Percentiles rank a stretch among this genome's conserved stretches.
Evolutionary conservation across 768 basidiomycete genomes (phyloP).

Genomic region (Leccinum variicolor): DNA sequence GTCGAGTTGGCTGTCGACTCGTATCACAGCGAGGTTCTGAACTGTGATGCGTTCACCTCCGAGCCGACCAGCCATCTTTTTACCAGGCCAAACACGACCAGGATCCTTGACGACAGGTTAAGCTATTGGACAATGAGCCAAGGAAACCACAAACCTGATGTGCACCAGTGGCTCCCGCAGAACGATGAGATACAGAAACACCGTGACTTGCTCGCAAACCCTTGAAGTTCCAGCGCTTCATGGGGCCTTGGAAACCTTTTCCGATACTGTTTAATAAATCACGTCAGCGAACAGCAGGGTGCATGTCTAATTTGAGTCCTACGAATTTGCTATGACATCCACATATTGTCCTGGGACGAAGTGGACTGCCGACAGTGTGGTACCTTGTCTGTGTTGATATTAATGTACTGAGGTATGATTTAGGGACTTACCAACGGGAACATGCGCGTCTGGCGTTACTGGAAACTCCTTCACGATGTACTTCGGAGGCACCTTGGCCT

Average conservation of each 20-base stretch:
- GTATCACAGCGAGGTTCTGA: constrained; percentile 86
- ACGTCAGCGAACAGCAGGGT: constrained; percentile 4
- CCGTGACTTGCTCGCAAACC: constrained; percentile 94
- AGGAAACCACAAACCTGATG: constrained; percentile 66
- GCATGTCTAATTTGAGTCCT: constrained; percentile 25
- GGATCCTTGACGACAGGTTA: constrained; percentile 63
- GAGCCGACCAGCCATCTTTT: constrained; percentile 97
- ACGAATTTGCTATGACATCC: constrained; percentile 91
- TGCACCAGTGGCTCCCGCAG: constrained; percentile 89
- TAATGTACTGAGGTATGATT: not conserved
- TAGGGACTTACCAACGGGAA: constrained; percentile 72
- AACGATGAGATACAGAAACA: constrained; percentile 92
- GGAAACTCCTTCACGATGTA: constrained; percentile 84
- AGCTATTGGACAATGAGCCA: not conserved
- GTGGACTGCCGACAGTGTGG: constrained; percentile 85
- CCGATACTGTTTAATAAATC: constrained; percentile 64
- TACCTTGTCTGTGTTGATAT: constrained; percentile 48
- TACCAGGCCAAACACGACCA: constrained; percentile 93
- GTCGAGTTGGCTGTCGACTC: constrained; percentile 82
- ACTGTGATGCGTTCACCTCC: constrained; percentile 78
- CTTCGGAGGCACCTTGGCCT: constrained; percentile 80
- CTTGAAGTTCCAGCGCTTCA: constrained; percentile 95
- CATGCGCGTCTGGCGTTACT: constrained; percentile 83
- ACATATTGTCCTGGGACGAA: constrained; percentile 98
- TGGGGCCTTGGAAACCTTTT: constrained; percentile 94